Evolutionary conservation across 2,329 filamentous ascomycete species (phyloP), one percentile per base, ranked within the genome.

Genomic region (Trichoderma aggressivum): DNA sequence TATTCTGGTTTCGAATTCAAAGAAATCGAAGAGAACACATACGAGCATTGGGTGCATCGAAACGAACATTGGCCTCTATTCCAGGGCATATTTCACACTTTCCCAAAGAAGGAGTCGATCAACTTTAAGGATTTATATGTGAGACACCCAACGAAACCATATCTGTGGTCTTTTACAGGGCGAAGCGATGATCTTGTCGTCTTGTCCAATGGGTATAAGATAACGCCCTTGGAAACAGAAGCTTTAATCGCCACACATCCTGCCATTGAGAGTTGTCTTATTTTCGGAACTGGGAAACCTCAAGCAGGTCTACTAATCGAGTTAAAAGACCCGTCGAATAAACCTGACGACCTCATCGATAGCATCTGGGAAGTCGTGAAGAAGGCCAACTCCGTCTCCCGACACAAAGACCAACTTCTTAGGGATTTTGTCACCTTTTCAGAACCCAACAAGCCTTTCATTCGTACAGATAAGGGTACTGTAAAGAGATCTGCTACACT

Each of bases 361-460:
- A 78, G 78, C 55, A 80, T 87, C 5, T 86, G 84, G 85, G 77
- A 79, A 0, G 76, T 74, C 0, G 79, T 87, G 0, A 78, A 86
- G 65, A 73, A 77, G 28, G 84, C 84, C 0, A 87, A 87, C 58
- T 73, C 76, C 3, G 72, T 75, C 0, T 79, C 80, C 14, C 79
- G 81, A 0, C 80, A 80, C 14, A 83, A 85, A 73, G 81, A 79
- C 3, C 81, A 82, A 47, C 76, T 88, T 1, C 79, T 78, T 64
- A 81, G 80, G 72, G 79, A 80, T 32, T 83, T 81, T 67, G 79
- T 87, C 34, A 76, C 80, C 0, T 77, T 86, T 62, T 77, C 83
- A 0, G 78, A 80, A 12, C 78, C 77, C 14, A 77, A 79, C 3
- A 84, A 84, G 75, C 82, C 83, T 0, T 85, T 87, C 62, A 74